Evolutionary conservation across 129 eudicot genomes (phyloP), one percentile per base, ranked within the genome.

Genomic region (Chrysanthemum lavandulifolium): DNA sequence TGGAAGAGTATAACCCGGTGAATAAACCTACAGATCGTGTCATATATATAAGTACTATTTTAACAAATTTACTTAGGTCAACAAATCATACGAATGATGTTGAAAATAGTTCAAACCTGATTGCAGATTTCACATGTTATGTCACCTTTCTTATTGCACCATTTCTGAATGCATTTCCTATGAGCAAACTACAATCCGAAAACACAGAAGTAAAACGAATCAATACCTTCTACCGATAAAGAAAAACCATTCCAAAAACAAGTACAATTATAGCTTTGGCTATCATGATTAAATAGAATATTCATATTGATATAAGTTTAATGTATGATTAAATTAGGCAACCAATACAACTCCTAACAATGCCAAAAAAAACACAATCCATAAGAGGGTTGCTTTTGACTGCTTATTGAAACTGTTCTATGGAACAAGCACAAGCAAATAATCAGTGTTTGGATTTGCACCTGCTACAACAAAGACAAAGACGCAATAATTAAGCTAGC

Each of bases 121-220:
- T 72, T 76, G 81, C 97, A 91, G 55, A 91, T 91, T 74, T 91
- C 97, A 76, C 97, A 91, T 61, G 88, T 91, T 77, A 86, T 82
- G 16, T 84, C 92, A 19, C 97, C 96, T 63, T 88, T 91, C 67
- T 84, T 82, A 68, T 91, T 91, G 86, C 96, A 91, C 97, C 97
- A 91, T 76, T 82, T 81, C 83, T 91, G 96, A 74, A 91, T 83
- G 61, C 97, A 91, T 78, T 83, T 91, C 82, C 97, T 86, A 81
- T 91, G 97, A 71, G 97, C 97, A 84, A 84, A 88, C 97, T 91
- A 52, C 68, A 73, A 73, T 5, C 58, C 76, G 48, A 55, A 58
- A 59, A 21, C 12, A 72, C 15, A 59, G 40, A 58, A 23, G n/a
- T 11, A 27, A 13, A 31, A 29, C 3, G 16, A 62, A 62, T 56